Evolutionary conservation across 345 rosid species (phyloP).

Genomic region (Euphorbia tirucalli): DNA sequence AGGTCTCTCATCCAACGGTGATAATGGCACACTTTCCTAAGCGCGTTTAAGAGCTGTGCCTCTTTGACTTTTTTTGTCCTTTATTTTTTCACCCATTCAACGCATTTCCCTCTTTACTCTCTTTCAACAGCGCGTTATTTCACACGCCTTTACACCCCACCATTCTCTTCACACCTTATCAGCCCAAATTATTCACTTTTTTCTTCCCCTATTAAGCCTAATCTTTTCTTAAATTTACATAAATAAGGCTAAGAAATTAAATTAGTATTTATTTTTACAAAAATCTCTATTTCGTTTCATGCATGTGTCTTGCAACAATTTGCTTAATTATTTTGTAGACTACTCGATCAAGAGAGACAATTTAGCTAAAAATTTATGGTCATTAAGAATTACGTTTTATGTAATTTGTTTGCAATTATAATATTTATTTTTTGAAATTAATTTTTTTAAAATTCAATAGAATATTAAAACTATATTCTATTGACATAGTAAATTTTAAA

Average conservation of each 20-base stretch:
- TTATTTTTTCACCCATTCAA: conserved; percentile 7
- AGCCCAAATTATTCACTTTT: conserved; percentile 8
- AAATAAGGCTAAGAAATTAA: not conserved
- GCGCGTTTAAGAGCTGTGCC: conserved; percentile 27
- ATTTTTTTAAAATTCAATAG: too few relatives aligned
- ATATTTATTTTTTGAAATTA: too few relatives aligned
- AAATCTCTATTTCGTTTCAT: too few relatives aligned
- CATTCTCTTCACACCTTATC: not conserved
- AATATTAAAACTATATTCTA: too few relatives aligned
- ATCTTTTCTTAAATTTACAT: not conserved
- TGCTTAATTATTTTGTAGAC: too few relatives aligned
- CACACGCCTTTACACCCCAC: not conserved
- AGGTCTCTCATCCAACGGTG: conserved; percentile 49
- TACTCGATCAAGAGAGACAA: too few relatives aligned
- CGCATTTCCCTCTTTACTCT: not conserved
- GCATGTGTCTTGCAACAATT: too few relatives aligned
- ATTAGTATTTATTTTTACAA: too few relatives aligned
- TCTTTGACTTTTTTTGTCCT: conserved; percentile 38
- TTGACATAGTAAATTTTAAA: too few relatives aligned
- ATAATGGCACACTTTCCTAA: conserved; percentile 34
- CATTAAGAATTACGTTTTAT: too few relatives aligned
- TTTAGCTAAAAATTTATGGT: too few relatives aligned
- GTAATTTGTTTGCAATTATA: too few relatives aligned
- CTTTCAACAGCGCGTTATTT: conserved; percentile 8
- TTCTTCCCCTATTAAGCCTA: not conserved